Percentiles rank a stretch among this genome's conserved stretches.
Evolutionary conservation across 371 early-diverging fungal genomes (phyloP).

Genomic region (Mortierella sp.): DNA sequence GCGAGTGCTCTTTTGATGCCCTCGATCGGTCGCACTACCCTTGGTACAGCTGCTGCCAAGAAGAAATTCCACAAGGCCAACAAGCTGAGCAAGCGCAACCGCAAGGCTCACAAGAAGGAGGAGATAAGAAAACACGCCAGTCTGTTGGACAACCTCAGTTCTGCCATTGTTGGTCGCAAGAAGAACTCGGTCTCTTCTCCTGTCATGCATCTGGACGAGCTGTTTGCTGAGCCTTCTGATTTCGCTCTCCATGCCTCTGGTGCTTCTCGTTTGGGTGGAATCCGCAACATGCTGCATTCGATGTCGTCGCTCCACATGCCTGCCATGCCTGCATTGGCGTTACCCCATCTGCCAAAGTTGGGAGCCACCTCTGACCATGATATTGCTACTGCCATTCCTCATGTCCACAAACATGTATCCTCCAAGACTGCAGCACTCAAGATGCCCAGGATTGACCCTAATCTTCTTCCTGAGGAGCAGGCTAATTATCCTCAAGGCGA

Average conservation of each 20-base stretch:
- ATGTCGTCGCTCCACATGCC: constrained; percentile 35
- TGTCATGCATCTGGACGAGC: constrained; percentile 22
- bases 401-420: neutral
- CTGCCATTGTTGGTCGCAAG: constrained; percentile 25
- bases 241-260: neutral
- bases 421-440: constrained; percentile 8
- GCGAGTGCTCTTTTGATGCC: neutral
- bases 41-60: neutral
- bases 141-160: constrained; percentile 25
- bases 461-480: constrained; percentile 32
- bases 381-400: neutral
- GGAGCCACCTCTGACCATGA: neutral
- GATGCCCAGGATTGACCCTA: constrained; percentile 13
- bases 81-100: constrained; percentile 26
- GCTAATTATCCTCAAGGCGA: constrained; percentile 22
- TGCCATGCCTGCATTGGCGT: neutral
- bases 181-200: constrained; percentile 37
- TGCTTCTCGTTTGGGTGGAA: constrained; percentile 19
- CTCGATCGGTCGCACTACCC: neutral
- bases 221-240: constrained; percentile 20
- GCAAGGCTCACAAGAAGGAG: constrained; percentile 36
- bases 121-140: constrained; percentile 3
- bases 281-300: constrained; percentile 16
- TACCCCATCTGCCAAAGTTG: too few relatives aligned
- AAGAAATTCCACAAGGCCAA: neutral